Conservation (phyloP, 495 filamentous ascomycete genomes). For the Aspergillus heteromorphus region DNA sequence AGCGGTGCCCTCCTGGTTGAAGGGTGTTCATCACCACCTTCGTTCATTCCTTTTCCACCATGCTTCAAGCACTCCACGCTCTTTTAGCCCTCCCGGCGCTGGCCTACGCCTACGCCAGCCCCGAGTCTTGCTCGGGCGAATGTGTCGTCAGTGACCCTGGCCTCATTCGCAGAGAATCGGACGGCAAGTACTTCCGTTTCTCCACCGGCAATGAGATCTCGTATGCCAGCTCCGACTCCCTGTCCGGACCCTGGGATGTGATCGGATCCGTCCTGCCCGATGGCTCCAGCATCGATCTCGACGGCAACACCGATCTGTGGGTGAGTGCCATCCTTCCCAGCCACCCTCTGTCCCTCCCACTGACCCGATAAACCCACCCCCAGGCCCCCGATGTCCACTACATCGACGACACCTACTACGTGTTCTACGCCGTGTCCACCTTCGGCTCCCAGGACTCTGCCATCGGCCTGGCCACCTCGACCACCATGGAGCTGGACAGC, state of each 20-base stretch:
- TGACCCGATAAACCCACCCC: background rate
- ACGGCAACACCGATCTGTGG: constrained; percentile 56
- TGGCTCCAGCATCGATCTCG: constrained; percentile 51
- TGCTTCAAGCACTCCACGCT: background rate
- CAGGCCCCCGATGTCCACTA: background rate
- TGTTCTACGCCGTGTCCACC: background rate
- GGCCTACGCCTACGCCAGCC: constrained; percentile 43
- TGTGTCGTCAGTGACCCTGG: constrained; percentile 62
- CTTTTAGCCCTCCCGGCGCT: constrained; percentile 17
- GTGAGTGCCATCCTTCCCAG: constrained; percentile 30
- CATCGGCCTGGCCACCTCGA: background rate
- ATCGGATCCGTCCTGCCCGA: constrained; percentile 51
- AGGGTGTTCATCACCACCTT: background rate
- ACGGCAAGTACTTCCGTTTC: constrained; percentile 71
- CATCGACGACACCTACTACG: background rate
- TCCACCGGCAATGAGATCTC: constrained; percentile 57
- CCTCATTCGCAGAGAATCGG: constrained; percentile 54
- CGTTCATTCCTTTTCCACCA: background rate
- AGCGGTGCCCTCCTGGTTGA: background rate
- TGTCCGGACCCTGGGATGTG: constrained; percentile 62
- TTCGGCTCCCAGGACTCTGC: background rate
- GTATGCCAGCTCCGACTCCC: constrained; percentile 50
- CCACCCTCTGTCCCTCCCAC: background rate
- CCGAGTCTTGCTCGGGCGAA: constrained; percentile 51
- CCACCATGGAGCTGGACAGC: background rate